Conservation (phyloP, 352 stramenopile species). For the Globisporangium yorkense region DNA sequence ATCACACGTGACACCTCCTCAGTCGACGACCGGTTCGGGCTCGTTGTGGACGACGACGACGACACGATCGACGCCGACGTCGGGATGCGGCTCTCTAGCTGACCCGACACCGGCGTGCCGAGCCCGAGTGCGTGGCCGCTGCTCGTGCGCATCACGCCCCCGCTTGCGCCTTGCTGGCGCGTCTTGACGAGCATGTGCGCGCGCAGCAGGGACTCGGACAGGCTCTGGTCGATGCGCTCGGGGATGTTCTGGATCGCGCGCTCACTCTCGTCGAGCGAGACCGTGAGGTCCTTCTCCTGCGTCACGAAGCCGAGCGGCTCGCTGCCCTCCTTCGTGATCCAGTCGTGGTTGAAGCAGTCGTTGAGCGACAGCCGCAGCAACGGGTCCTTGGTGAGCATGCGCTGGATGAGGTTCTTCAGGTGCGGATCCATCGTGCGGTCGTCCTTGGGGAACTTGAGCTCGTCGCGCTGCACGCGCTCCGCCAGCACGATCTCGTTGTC, state of each 20-base stretch:
- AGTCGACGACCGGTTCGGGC: conserved; percentile 47
- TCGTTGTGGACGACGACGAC: conserved; percentile 25
- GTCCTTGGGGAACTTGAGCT: conserved; percentile 81
- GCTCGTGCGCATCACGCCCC: conserved; percentile 40
- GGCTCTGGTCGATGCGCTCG: conserved; percentile 72
- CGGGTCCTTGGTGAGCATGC: conserved; percentile 90
- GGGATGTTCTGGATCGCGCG: conserved; percentile 84
- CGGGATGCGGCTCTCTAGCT: conserved; percentile 45
- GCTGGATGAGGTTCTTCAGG: conserved; percentile 87
- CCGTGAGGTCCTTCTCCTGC: conserved; percentile 58
- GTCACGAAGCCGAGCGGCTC: conserved; percentile 59
- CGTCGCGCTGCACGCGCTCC: conserved; percentile 81
- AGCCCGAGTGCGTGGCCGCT: conserved; percentile 35
- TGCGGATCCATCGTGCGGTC: conserved; percentile 78
- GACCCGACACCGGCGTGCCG: conserved; percentile 28
- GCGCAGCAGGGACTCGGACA: conserved; percentile 67
- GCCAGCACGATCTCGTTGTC: conserved; percentile 87
- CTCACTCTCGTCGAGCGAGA: conserved; percentile 82
- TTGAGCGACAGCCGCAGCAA: conserved; percentile 69
- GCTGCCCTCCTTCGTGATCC: conserved; percentile 90
- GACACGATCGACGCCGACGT: conserved; percentile 30
- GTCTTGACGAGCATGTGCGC: conserved; percentile 77
- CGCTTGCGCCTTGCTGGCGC: conserved; percentile 36
- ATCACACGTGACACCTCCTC: conserved; percentile 81
- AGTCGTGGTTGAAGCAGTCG: conserved; percentile 89